These are phyloP conservation scores for Cladorrhinum sp. DNA, from an alignment of 2,329 filamentous ascomycete genomes.

Conservation along the genomic window DNA sequence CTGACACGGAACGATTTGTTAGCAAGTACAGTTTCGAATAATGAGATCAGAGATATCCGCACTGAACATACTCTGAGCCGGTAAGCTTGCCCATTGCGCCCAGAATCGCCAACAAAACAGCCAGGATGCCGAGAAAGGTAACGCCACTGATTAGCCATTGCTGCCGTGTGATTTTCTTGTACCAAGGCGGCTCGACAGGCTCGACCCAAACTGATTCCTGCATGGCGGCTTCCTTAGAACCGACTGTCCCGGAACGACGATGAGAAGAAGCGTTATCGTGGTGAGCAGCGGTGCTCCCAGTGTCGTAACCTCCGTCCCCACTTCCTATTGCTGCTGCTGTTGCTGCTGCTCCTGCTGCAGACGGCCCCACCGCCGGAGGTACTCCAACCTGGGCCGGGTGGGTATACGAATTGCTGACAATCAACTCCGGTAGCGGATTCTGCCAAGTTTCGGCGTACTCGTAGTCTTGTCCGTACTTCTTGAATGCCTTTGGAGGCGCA, in stretches of 20 bases:
- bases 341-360: conserved; percentile 3
- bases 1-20: not conserved
- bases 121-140: conserved; percentile 19
- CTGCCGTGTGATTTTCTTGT: conserved; percentile 16
- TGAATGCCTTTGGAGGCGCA: conserved; percentile 2
- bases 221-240: conserved; percentile 16
- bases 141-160: conserved; percentile 20
- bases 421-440: conserved; percentile 21
- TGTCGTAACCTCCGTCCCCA: conserved; percentile 6
- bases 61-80: conserved; percentile 13
- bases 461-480: conserved; percentile 14
- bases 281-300: not conserved
- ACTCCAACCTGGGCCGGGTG: not conserved
- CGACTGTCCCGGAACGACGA: conserved; percentile 8
- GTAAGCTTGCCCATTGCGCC: conserved; percentile 23
- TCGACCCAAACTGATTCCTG: conserved; percentile 18
- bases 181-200: conserved; percentile 23
- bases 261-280: conserved; percentile 6
- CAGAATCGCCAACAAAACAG: conserved; percentile 25
- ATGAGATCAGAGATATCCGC: too few relatives aligned
- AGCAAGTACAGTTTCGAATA: not conserved
- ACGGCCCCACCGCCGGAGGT: not conserved
- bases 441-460: conserved; percentile 21
- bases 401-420: conserved; percentile 3
- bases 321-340: conserved; percentile 2